Conservation (phyloP, 495 filamentous ascomycete species). For the Cudoniella acicularis region DNA sequence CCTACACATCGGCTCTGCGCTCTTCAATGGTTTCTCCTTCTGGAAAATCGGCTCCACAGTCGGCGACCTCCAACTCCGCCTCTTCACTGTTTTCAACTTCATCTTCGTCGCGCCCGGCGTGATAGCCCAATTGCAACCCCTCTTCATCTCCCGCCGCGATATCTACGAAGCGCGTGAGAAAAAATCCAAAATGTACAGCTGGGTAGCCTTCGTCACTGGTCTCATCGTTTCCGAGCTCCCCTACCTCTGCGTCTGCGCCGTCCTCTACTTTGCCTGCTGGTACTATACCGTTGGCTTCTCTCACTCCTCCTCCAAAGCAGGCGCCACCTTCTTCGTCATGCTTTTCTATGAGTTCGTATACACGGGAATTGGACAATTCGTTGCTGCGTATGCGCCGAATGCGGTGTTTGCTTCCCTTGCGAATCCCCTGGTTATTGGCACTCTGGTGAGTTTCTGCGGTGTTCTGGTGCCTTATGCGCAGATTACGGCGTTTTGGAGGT, state of each 20-base stretch:
- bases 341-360: slow-evolving; percentile 45
- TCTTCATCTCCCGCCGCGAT: slow-evolving; percentile 62
- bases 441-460: slow-evolving; percentile 52
- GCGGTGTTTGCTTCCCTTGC: slow-evolving; percentile 51
- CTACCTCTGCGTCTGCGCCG: slow-evolving; percentile 52
- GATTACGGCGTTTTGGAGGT: slow-evolving; percentile 55
- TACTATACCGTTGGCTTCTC: slow-evolving; percentile 57
- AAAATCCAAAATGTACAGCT: slow-evolving; percentile 72
- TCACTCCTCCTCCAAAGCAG: slow-evolving; percentile 35
- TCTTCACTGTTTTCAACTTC: slow-evolving; percentile 37
- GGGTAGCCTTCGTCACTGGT: slow-evolving; percentile 52
- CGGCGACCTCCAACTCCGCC: slow-evolving; percentile 32
- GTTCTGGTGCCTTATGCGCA: slow-evolving; percentile 49
- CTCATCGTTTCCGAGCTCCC: slow-evolving; percentile 57
- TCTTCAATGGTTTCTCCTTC: slow-evolving; percentile 55
- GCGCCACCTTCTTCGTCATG: slow-evolving; percentile 40
- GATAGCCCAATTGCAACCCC: slow-evolving; percentile 58
- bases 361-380: slow-evolving; percentile 46
- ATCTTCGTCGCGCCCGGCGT: slow-evolving; percentile 34
- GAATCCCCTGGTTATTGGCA: slow-evolving; percentile 48
- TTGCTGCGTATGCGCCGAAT: slow-evolving; percentile 54
- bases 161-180: slow-evolving; percentile 71
- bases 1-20: slow-evolving; percentile 36
- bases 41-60: slow-evolving; percentile 27
- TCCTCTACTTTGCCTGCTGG: slow-evolving; percentile 56